phyloP scores from a whole-genome alignment of 768 basidiomycete species.

The Pleurotus giganteus region DNA sequence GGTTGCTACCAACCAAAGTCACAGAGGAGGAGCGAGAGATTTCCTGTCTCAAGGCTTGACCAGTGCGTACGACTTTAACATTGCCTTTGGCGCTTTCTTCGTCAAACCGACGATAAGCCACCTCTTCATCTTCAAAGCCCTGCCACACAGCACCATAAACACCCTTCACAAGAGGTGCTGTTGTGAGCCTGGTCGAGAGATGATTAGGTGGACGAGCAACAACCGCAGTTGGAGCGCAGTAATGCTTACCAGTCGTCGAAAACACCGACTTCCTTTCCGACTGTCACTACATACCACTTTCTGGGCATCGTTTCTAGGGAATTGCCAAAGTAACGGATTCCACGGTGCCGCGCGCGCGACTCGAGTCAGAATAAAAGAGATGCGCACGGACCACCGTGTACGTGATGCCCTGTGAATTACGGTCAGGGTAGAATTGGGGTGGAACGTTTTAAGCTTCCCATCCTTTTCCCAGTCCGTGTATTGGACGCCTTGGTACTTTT shows the following conservation, averaged over 20 bases:
- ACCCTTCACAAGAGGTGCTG: slow-evolving; percentile 38
- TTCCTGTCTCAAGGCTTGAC: background rate
- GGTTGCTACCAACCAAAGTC: background rate
- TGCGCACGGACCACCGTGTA: background rate
- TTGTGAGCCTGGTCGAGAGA: slow-evolving; percentile 38
- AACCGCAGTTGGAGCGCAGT: no score
- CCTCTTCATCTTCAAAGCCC: slow-evolving; percentile 38
- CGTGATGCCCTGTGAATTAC: background rate
- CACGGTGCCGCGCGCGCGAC: background rate
- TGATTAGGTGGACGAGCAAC: no score
- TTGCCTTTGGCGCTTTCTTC: slow-evolving; percentile 25
- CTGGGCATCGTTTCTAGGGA: slow-evolving; percentile 24
- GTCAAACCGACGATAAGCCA: slow-evolving; percentile 34
- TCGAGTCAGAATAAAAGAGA: slow-evolving; percentile 2
- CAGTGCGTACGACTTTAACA: slow-evolving; percentile 22
- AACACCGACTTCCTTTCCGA: slow-evolving; percentile 36
- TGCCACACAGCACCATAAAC: slow-evolving; percentile 42
- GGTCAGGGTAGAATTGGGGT: background rate
- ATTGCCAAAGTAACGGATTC: background rate
- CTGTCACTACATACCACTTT: slow-evolving; percentile 42
- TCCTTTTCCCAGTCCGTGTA: no score
- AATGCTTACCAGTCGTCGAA: slow-evolving; percentile 38
- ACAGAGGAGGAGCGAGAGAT: slow-evolving; percentile 1
- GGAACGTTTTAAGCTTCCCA: no score
- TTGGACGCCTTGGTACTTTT: no score